phyloP scores from a whole-genome alignment of 768 basidiomycete genomes.

The Paxillus ammoniavirescens region DNA sequence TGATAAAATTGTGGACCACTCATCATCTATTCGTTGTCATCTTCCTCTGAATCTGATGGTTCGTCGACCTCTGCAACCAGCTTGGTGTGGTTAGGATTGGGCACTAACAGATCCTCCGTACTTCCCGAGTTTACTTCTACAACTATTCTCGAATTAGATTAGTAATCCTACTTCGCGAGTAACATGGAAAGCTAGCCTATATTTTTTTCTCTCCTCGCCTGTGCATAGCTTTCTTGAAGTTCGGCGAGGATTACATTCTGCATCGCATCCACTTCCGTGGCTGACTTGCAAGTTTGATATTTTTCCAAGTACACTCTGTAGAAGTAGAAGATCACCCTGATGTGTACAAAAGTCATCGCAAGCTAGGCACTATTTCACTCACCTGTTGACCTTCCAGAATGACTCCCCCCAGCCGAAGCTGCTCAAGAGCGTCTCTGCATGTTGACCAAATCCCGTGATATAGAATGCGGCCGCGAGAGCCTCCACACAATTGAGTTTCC shows the following conservation, averaged over 20 bases:
- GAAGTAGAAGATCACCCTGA: neutral
- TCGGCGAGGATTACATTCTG: slow-evolving; percentile 73
- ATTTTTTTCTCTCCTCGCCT: slow-evolving; percentile 44
- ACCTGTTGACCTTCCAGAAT: slow-evolving; percentile 87
- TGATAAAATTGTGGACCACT: neutral
- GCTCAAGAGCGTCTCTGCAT: slow-evolving; percentile 74
- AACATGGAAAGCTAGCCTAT: slow-evolving; percentile 41
- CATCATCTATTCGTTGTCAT: slow-evolving; percentile 7
- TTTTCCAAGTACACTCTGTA: slow-evolving; percentile 53
- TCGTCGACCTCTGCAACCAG: slow-evolving; percentile 12
- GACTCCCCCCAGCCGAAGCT: slow-evolving; percentile 91
- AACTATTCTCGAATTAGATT: neutral
- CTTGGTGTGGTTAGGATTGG: slow-evolving; percentile 62
- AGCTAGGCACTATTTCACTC: neutral
- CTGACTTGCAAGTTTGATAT: slow-evolving; percentile 70
- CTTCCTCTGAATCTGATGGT: slow-evolving; percentile 12
- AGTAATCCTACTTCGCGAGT: neutral
- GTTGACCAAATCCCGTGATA: slow-evolving; percentile 80
- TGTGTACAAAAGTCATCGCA: neutral
- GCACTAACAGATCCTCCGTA: slow-evolving; percentile 60
- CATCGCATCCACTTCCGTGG: slow-evolving; percentile 54
- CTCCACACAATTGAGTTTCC: slow-evolving; percentile 93
- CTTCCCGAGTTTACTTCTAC: slow-evolving; percentile 28
- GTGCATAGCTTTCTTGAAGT: slow-evolving; percentile 58
- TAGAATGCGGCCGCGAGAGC: slow-evolving; percentile 94